Evolutionary conservation across 306 rosid genomes (phyloP).

Genomic region (Malus orientalis): DNA sequence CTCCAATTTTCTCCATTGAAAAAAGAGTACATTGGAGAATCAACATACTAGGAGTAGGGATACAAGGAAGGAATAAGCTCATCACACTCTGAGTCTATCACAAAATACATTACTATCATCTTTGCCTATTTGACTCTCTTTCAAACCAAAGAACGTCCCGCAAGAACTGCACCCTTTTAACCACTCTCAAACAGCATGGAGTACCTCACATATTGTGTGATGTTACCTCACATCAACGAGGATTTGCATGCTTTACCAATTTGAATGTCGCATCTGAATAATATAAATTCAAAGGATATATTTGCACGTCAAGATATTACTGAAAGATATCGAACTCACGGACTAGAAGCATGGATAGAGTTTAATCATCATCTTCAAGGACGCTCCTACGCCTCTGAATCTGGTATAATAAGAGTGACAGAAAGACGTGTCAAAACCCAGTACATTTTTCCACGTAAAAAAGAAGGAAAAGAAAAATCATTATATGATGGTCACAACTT

Average conservation of each 20-base stretch:
- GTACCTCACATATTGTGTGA: no score
- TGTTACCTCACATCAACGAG: background rate
- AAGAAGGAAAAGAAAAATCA: background rate
- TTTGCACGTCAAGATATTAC: background rate
- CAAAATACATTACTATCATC: no score
- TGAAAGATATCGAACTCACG: background rate
- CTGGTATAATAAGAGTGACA: slow-evolving; percentile 30
- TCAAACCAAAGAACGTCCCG: no score
- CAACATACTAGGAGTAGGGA: no score
- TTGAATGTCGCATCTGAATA: background rate
- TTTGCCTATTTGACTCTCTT: no score
- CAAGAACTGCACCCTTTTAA: no score
- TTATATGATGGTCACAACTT: slow-evolving; percentile 21
- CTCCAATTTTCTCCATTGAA: no score
- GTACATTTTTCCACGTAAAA: background rate
- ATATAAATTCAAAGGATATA: background rate
- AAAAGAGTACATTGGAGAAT: no score
- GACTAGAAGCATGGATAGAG: background rate
- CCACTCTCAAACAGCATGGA: no score
- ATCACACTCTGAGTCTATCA: no score
- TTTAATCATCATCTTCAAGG: slow-evolving; percentile 83
- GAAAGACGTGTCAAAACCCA: background rate
- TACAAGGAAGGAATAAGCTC: no score
- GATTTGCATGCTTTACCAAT: background rate
- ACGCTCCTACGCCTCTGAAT: slow-evolving; percentile 96